Percentiles rank a stretch among this genome's conserved stretches.
Evolutionary conservation across 192 early-diverging fungal species (phyloP).

Genomic region (Spizellomyces sp.): DNA sequence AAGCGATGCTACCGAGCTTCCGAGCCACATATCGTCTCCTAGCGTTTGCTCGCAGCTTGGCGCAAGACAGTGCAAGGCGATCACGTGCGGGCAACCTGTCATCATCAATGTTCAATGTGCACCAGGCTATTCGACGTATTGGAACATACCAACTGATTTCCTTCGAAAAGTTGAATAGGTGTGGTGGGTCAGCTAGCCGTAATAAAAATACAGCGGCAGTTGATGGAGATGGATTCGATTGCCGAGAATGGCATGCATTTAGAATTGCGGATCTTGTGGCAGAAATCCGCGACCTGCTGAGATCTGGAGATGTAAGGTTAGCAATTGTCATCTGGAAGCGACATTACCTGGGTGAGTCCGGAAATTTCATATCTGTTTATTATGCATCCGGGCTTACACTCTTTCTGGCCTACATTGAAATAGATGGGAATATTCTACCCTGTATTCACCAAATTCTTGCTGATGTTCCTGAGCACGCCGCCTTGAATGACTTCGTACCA

Average conservation of each 20-base stretch:
- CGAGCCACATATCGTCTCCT: conserved; percentile 23
- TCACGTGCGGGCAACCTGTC: not conserved
- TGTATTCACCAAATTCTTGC: conserved; percentile 51
- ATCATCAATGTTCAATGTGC: conserved; percentile 8
- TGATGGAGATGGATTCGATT: conserved; percentile 20
- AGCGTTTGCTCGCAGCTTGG: conserved; percentile 20
- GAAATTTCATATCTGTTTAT: no score
- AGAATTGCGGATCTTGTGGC: conserved; percentile 45
- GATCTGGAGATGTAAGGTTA: conserved; percentile 45
- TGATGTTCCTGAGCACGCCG: conserved; percentile 42
- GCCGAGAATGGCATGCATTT: conserved; percentile 52
- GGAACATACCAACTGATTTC: conserved; percentile 35
- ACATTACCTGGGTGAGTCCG: conserved; percentile 41
- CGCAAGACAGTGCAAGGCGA: not conserved
- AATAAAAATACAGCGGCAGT: not conserved
- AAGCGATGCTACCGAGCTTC: conserved; percentile 6
- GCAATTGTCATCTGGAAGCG: conserved; percentile 56
- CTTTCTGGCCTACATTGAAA: not conserved
- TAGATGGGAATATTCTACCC: conserved; percentile 25
- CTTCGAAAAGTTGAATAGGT: conserved; percentile 14
- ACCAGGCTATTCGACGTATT: conserved; percentile 36
- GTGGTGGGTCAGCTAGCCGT: not conserved
- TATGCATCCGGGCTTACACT: no score
- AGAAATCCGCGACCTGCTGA: conserved; percentile 39
- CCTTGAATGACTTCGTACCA: conserved; percentile 35